Base-by-base conservation (phyloP, 352 stramenopile species). In the Globisporangium cystogenes region DNA sequence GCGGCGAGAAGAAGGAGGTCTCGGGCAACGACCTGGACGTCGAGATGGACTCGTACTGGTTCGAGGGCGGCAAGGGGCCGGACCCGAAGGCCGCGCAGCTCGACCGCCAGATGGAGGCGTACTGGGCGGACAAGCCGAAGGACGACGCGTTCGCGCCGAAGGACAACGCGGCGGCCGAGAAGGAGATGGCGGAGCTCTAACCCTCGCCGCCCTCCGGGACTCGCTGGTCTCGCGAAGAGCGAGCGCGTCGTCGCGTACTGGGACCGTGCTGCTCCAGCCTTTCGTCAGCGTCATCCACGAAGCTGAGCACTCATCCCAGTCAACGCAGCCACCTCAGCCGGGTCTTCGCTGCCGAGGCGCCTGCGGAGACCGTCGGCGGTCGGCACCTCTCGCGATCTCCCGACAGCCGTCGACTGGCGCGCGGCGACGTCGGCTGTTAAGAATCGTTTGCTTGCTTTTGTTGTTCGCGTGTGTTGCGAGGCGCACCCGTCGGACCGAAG, bases 1-100 rank as follows among this genome's bases (percentile, higher is more conserved):
- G 64, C 18, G 61, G 68, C 3, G 60, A 72, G 54, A 74, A 69
- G 58, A 86, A 87, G 48, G 61, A 59, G 20, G 52, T 74, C 5
- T 91, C 68, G 7, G 74, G 68, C 45, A 81, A 91, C 40, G 84
- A 96, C 49, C 67, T 96, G 42, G 86, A 96, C 51, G 70, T 90
- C 52, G 82, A 96, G 48, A 93, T 96, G 84, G 86, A 93, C 57
- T 53, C 74, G 59, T 96, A 96, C 65, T 96, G 87, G 87, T 77
- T 90, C 51, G 59, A 90, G 56, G 87, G 76, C 21, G 87, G 87
- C 26, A 96, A 96, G 61, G 87, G 87, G 24, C 87, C 86, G 10
- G 85, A 96, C 53, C 87, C 87, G 7, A 84, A 95, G 60, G 71
- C 80, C 16, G 74, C 60, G 26, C 68, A 82, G 37, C 63, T 96